Conservation (phyloP, 371 early-diverging fungal species). For the Mucor mucedo region DNA sequence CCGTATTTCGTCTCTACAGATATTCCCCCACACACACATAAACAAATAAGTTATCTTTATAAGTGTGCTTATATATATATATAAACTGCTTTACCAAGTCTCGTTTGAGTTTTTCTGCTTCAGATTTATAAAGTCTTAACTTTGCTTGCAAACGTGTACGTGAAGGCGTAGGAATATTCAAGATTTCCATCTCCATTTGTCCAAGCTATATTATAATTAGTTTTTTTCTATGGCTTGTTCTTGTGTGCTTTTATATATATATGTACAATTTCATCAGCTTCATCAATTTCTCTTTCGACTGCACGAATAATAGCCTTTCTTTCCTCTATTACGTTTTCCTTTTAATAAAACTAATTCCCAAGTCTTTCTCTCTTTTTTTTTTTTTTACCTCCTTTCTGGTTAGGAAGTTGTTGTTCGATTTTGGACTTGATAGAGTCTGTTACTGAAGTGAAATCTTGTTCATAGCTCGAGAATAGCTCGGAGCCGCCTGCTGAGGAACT, state of each 20-base stretch:
- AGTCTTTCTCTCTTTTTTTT: background rate
- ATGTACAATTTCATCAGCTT: constrained; percentile 88
- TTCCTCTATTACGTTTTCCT: constrained; percentile 54
- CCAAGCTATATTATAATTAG: constrained; percentile 59
- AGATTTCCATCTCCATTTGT: constrained; percentile 92
- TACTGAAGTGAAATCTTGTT: constrained; percentile 80
- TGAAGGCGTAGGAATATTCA: constrained; percentile 71
- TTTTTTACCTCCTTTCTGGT: constrained; percentile 61
- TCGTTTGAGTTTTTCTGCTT: constrained; percentile 75
- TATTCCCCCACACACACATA: no score
- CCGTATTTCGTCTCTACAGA: constrained; percentile 44
- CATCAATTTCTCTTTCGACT: constrained; percentile 87
- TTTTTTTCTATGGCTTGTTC: no score
- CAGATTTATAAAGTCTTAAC: constrained; percentile 76
- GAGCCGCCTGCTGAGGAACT: constrained; percentile 57
- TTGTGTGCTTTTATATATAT: no score
- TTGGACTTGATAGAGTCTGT: constrained; percentile 64
- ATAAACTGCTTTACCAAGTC: constrained; percentile 61
- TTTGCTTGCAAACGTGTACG: constrained; percentile 75
- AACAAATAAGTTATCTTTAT: no score
- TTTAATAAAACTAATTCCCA: no score
- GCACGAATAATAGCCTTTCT: constrained; percentile 76
- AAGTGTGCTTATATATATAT: no score
- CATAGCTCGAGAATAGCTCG: constrained; percentile 87
- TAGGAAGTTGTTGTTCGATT: constrained; percentile 63